Evolutionary conservation across 148 eudicot species (phyloP).

Genomic region (Persicaria maculosa): DNA sequence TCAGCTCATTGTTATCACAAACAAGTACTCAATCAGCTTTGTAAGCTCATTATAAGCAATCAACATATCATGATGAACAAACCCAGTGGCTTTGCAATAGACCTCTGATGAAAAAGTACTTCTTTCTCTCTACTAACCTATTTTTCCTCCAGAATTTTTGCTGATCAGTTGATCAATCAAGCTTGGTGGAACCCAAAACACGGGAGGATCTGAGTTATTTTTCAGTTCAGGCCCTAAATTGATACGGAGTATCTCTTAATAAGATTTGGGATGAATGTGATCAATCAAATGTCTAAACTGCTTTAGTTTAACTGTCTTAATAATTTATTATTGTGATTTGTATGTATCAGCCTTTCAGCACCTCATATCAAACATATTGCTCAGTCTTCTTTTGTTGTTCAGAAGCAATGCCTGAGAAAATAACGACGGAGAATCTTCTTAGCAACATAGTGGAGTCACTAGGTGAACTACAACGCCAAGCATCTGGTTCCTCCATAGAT

Average conservation of each 20-base stretch:
- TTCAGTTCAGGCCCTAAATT: not conserved
- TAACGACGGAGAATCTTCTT: conserved; percentile 62
- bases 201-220: not conserved
- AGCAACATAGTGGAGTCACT: conserved; percentile 63
- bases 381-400: not conserved
- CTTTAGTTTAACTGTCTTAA: not conserved
- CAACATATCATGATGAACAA: too few species aligned
- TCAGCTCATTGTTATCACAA: too few species aligned
- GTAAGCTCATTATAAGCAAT: too few species aligned
- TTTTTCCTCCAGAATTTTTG: not conserved
- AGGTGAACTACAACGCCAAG: conserved; percentile 46
- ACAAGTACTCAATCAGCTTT: too few species aligned
- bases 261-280: not conserved
- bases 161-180: not conserved
- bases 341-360: not conserved
- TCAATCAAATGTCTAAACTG: not conserved
- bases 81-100: not conserved
- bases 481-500: conserved; percentile 33
- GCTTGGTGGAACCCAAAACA: not conserved
- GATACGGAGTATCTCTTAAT: not conserved
- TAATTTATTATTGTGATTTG: not conserved
- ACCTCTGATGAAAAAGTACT: not conserved
- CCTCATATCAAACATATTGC: not conserved
- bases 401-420: conserved; percentile 62
- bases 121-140: not conserved